Base-by-base conservation (phyloP, 176 grass and related monocot species). In the Eragrostis curvula region DNA sequence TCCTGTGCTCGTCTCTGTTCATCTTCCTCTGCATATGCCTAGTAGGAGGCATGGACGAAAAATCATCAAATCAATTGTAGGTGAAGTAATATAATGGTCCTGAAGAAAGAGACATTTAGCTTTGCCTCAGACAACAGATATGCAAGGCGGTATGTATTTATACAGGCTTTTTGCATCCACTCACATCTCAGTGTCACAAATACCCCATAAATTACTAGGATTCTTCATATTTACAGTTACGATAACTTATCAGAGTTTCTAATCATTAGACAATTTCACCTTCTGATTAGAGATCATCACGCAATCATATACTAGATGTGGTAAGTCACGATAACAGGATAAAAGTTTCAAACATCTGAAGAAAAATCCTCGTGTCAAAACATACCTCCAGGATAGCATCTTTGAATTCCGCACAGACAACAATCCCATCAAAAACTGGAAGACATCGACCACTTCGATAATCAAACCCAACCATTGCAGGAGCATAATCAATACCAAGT, bases 401-500 rank as follows among this genome's bases (percentile, higher is more conserved):
- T 81, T 93, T 91, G 77, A 96, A 99, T 71, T 98, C 87, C 1
- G 56, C 47, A 59, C 89, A 99, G 65, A 99, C 84, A 59, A 99
- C 96, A 87, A 98, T 93, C 51, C 96, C 93, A 49, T 96, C 87
- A 30, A 90, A 96, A 53, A 93, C 53, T 62, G 96, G 91, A 85
- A 86, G 57, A 29, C 88, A 95, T 39, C 85, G 90, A 18, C 83
- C 80, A 36, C 80, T 96, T 43, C 85, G 85, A 83, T 91, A 99
- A 76, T 99, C 91, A 88, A 99, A 99, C 80, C 96, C 96, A 80
- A 99, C 85, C 90, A 99, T 89, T 36, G 96, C 96, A 74, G 87
- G 91, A 73, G 93, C 93, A 88, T 87, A 99, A 79, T 99, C 91
- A 24, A 99, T 93, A 86, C 88, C 86, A 71, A 99, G 80, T 79